Evolutionary conservation across 768 basidiomycete species (phyloP), one percentile per base, ranked within the genome.

Genomic region (Nevesoporus exiguus): DNA sequence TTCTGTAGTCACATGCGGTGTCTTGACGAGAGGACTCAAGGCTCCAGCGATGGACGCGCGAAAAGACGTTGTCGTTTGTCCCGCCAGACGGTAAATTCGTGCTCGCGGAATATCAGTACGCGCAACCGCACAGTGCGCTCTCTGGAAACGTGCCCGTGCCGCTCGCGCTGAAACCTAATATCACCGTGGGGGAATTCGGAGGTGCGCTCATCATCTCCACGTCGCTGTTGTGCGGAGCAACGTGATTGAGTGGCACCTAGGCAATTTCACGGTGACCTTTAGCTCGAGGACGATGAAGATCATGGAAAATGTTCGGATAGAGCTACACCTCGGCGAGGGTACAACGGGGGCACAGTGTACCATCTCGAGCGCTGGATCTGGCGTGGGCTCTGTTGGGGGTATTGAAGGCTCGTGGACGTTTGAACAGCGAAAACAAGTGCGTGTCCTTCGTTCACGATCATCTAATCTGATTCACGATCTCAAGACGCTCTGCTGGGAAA

Each of bases 1-100:
- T 45, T 37, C 37, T 30, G 50, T 40, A 37, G 43, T 37, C 49
- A 5, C 22, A 19, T 42, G 25, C 19, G 29, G 42, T 39, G 31
- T 59, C 10, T 37, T 60, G 51, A 58, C 56, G 25, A 51, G 48
- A 15, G 55, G 42, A 30, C 31, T 8, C 25, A 60, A 95, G 93
- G 34, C 74, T 95, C 24, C 85, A 82, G 63, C 84, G 85, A 52
- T 97, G 92, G 88, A 74, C 78, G 22, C 82, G 84, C 36, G 85
- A 90, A 64, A 86, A 82, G 62, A 71, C 78, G 1, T 73, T 98
- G 39, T 96, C 95, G 2, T 98, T 98, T 67, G 82, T 98, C 21
- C 95, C 95, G 7, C 95, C 95, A 5, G 95, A 98, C 62, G 94
- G 95, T 3, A 81, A 81, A 48, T 98, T 97, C 72, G 80, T 80